phyloP scores from a whole-genome alignment of 108 stramenopile species.

The Cyclotella baltica region DNA sequence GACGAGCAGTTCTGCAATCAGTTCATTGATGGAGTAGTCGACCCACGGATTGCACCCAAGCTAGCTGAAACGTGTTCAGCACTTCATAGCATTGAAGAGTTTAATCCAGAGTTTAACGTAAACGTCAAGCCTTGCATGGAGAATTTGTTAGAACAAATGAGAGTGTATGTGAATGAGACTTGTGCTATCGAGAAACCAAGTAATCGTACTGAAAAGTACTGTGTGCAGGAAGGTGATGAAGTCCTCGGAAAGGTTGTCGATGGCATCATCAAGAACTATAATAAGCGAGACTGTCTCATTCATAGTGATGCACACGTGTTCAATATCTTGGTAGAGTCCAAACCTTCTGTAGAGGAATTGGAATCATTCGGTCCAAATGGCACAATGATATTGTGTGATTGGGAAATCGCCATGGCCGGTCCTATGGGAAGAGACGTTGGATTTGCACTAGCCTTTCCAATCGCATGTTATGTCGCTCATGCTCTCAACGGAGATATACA shows the following conservation, averaged over 20 bases:
- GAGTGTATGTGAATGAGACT: conserved; percentile 6
- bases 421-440: conserved; percentile 51
- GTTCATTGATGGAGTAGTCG: conserved; percentile 62
- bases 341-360: conserved; percentile 37
- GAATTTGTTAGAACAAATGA: conserved; percentile 17
- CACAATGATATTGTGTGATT: conserved; percentile 47
- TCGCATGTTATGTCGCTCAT: conserved; percentile 43
- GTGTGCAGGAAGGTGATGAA: conserved; percentile 10
- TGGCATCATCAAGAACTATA: conserved; percentile 17
- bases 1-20: conserved; percentile 62
- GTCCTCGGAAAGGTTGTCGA: conserved; percentile 34
- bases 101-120: conserved; percentile 53
- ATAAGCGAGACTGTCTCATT: conserved; percentile 40
- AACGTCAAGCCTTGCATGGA: conserved; percentile 30
- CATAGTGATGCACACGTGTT: conserved; percentile 66
- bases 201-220: conserved; percentile 34
- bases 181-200: conserved; percentile 1
- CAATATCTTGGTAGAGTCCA: conserved; percentile 68
- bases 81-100: conserved; percentile 48
- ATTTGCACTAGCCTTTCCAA: conserved; percentile 32
- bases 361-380: conserved; percentile 44
- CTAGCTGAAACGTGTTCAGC: conserved; percentile 51
- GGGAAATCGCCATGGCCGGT: conserved; percentile 48
- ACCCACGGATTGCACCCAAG: conserved; percentile 49
- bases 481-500: conserved; percentile 24